Evolutionary conservation across 805 yeast genomes (phyloP), one percentile per base, ranked within the genome.

Genomic region (Metschnikowia lachancei): DNA sequence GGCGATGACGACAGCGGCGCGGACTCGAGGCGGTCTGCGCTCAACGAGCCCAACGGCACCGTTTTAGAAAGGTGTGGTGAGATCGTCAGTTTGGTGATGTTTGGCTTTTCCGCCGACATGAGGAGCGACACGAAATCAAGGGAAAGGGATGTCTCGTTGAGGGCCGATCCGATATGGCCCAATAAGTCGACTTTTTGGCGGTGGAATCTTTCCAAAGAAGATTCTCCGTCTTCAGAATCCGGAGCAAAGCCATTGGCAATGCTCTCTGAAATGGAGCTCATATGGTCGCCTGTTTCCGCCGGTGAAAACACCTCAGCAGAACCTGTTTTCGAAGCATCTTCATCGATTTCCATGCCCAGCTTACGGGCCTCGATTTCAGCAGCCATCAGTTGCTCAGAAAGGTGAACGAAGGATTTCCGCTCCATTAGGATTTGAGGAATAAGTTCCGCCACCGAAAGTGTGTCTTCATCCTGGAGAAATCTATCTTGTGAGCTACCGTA

Each of bases 141-240:
- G 1, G 96, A 83, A 32, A 94, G 65, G 0, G 97, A 90, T 0
- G 95, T 82, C 60, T 94, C 97, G 61, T 92, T 94, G 55, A 87
- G 70, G 1, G 98, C 96, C 0, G 80, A 64, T 44, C 79, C 76
- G 26, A 86, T 72, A 36, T 73, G 69, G 14, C 68, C 71, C 13
- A 82, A 55, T 35, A 84, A 72, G 47, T 81, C 80, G n/a, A 67
- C 60, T 58, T 81, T 81, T 14, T 78, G 72, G 36, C 69, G 70
- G 39, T 69, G 64, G 55, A 82, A 82, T 9, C 35, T 43, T 24
- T 48, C 59, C 31, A 34, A 41, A 14, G 50, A 36, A n/a, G 54
- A 55, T 14, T 60, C 65, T 6, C 26, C 46, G 16, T 43, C 53
- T 31, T 51, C 52, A 4, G 32, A 44, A 12, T 30, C 33, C 3